These are phyloP conservation scores for Akanthomyces dipterigenus DNA, from an alignment of 2,329 filamentous ascomycete species.

Conservation along the genomic window DNA sequence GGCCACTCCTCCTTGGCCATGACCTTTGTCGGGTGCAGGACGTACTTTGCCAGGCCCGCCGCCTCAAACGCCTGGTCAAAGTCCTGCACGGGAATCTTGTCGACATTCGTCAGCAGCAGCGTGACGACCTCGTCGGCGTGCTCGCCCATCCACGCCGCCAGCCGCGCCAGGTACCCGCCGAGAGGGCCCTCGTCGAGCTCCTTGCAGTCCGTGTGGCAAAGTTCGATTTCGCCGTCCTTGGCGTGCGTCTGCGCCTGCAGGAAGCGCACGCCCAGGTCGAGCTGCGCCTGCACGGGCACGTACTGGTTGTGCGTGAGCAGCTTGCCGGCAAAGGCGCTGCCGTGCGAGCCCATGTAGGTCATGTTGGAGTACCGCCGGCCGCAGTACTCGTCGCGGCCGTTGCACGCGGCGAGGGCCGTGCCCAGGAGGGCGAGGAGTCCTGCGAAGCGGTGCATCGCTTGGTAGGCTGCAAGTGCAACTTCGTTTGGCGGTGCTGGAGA, in stretches of 20 bases:
- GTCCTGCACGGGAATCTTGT: conserved; percentile 47
- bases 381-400: conserved; percentile 51
- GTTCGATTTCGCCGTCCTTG: conserved; percentile 42
- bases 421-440: background rate
- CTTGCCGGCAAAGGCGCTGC: conserved; percentile 56
- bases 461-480: no score
- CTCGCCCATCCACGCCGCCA: conserved; percentile 54
- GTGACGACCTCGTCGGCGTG: conserved; percentile 57
- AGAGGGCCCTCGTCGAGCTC: conserved; percentile 54
- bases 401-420: conserved; percentile 36
- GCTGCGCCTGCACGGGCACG: conserved; percentile 48
- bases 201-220: conserved; percentile 60
- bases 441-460: background rate
- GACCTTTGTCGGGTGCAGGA: conserved; percentile 41
- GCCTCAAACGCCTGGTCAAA: conserved; percentile 48
- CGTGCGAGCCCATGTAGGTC: conserved; percentile 57
- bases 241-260: conserved; percentile 58
- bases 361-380: conserved; percentile 51
- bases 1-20: conserved; percentile 54
- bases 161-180: conserved; percentile 43
- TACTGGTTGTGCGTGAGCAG: conserved; percentile 53
- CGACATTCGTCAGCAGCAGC: conserved; percentile 56
- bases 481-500: no score
- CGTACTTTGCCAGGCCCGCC: conserved; percentile 49
- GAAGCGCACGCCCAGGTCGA: conserved; percentile 56